These are phyloP conservation scores for Pythium folliculosum DNA, from an alignment of 352 stramenopile genomes.

Conservation along the genomic window DNA sequence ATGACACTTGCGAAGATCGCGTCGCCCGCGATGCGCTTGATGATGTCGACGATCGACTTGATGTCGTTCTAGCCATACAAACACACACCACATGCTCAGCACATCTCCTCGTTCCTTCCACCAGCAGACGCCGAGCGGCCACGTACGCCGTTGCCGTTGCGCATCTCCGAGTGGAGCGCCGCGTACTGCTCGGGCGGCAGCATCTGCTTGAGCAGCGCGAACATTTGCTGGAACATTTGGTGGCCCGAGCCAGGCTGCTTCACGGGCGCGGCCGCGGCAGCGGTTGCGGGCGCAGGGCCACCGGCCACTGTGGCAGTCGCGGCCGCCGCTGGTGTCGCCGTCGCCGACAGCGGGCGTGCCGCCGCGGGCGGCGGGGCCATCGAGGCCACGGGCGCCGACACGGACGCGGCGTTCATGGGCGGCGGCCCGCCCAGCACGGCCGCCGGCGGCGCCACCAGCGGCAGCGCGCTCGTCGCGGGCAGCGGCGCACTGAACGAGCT, in stretches of 20 bases:
- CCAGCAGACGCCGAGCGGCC: not conserved
- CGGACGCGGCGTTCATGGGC: conserved; percentile 19
- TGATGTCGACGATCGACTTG: conserved; percentile 87
- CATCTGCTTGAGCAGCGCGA: conserved; percentile 82
- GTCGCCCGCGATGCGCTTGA: conserved; percentile 83
- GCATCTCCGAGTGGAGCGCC: conserved; percentile 78
- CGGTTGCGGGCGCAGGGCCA: not conserved
- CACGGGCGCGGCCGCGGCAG: conserved; percentile 9
- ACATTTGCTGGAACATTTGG: conserved; percentile 90
- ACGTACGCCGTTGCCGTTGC: conserved; percentile 72
- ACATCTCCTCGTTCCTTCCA: not conserved
- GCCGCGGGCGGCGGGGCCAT: conserved; percentile 27
- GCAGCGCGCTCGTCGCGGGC: conserved; percentile 18
- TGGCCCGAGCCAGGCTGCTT: conserved; percentile 68
- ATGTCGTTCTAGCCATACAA: conserved; percentile 69
- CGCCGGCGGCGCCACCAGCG: conserved; percentile 18
- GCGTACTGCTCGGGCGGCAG: conserved; percentile 83
- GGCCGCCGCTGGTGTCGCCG: not conserved
- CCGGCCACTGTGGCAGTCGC: not conserved
- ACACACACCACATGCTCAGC: not conserved
- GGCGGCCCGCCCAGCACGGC: conserved; percentile 15
- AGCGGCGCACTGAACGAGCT: conserved; percentile 35
- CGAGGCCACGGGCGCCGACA: conserved; percentile 19
- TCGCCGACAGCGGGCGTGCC: conserved; percentile 6
- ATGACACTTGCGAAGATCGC: conserved; percentile 80